Conservation (phyloP, 2,329 filamentous ascomycete genomes). For the Penicillium janthinellum region DNA sequence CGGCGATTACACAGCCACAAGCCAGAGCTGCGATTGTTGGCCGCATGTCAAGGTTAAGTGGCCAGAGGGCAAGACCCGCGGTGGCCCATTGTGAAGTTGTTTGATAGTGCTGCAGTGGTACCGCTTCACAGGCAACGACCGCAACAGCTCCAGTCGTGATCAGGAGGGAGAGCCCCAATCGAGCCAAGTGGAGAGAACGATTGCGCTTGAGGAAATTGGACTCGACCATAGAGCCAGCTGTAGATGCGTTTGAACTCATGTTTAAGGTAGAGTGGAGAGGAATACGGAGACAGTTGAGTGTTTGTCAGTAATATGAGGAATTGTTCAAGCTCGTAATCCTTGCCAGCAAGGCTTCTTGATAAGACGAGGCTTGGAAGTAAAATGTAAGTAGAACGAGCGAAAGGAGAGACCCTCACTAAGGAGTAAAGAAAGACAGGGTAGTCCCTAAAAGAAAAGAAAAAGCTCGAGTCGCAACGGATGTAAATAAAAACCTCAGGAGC, state of each 20-base stretch:
- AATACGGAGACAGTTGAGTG: not conserved
- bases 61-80: constrained; percentile 45
- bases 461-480: constrained; percentile 8
- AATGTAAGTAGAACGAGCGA: not conserved
- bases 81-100: constrained; percentile 37
- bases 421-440: constrained; percentile 15
- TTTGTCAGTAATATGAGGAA: constrained; percentile 6
- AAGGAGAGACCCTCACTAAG: constrained; percentile 12
- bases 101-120: constrained; percentile 44
- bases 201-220: constrained; percentile 38
- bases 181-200: constrained; percentile 36
- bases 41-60: constrained; percentile 44
- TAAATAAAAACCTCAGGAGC: not conserved
- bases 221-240: constrained; percentile 38
- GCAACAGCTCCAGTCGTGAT: constrained; percentile 34
- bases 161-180: constrained; percentile 38
- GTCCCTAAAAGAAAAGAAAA: constrained; percentile 13
- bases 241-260: constrained; percentile 34
- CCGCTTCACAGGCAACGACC: constrained; percentile 40
- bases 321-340: constrained; percentile 14
- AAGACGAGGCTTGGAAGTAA: not conserved
- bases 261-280: constrained; percentile 1
- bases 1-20: constrained; percentile 40
- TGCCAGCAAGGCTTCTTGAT: constrained; percentile 21
- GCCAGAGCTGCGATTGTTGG: constrained; percentile 42